These are phyloP conservation scores for Rosa chinensis DNA, from an alignment of 306 rosid species.

Conservation along the genomic window DNA sequence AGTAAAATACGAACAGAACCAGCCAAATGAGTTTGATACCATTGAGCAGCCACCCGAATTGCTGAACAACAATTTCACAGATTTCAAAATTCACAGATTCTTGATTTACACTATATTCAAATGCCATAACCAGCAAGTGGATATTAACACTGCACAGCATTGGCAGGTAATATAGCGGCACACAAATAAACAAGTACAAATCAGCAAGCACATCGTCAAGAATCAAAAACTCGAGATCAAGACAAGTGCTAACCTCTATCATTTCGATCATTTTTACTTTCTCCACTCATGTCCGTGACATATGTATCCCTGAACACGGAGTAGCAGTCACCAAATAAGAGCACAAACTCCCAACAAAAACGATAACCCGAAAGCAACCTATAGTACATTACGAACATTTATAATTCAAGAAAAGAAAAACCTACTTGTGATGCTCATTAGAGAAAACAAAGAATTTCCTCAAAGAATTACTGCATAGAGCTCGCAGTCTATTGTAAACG, in stretches of 20 bases:
- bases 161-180: background rate
- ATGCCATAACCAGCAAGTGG: background rate
- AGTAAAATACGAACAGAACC: conserved; percentile 68
- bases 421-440: conserved; percentile 85
- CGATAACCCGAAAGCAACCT: background rate
- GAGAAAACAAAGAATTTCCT: conserved; percentile 84
- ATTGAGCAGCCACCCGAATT: conserved; percentile 87
- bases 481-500: conserved; percentile 75
- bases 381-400: background rate
- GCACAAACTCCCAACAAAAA: background rate
- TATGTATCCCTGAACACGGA: conserved; percentile 74
- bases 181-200: background rate
- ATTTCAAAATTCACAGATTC: conserved; percentile 2
- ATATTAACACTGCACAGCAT: too few species aligned
- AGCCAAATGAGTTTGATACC: conserved; percentile 97
- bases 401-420: background rate
- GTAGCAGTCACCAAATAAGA: background rate
- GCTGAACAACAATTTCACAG: conserved; percentile 53
- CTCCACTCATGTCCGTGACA: conserved; percentile 82
- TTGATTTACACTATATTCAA: background rate
- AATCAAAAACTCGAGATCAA: conserved; percentile 11
- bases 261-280: conserved; percentile 88
- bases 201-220: background rate
- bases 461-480: conserved; percentile 59
- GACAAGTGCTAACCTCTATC: conserved; percentile 78